Conservation (phyloP, 1,139 yeast genomes). For the Hyphopichia pseudoburtonii region DNA sequence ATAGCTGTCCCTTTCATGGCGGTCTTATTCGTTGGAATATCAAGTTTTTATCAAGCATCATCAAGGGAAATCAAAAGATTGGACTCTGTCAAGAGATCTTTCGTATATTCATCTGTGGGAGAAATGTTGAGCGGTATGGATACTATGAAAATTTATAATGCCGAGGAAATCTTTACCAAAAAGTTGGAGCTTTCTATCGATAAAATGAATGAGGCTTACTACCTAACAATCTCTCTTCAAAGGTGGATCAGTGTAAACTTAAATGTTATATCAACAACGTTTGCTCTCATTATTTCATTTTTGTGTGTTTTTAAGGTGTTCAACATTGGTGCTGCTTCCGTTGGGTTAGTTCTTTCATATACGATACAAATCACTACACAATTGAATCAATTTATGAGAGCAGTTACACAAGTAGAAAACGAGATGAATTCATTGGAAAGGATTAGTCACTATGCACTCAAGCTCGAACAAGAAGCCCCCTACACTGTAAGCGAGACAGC, state of each 20-base stretch:
- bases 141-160: slow-evolving; percentile 25
- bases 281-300: slow-evolving; percentile 24
- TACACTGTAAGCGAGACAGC: slow-evolving; percentile 45
- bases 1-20: slow-evolving; percentile 63
- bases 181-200: slow-evolving; percentile 22
- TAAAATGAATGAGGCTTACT: slow-evolving; percentile 28
- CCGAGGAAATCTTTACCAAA: slow-evolving; percentile 17
- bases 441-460: slow-evolving; percentile 24
- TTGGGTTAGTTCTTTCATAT: slow-evolving; percentile 29
- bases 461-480: slow-evolving; percentile 38
- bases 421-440: slow-evolving; percentile 35
- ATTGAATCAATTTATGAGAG: slow-evolving; percentile 26
- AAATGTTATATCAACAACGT: slow-evolving; percentile 21
- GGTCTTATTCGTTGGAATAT: slow-evolving; percentile 46
- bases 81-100: slow-evolving; percentile 37
- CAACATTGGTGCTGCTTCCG: slow-evolving; percentile 26
- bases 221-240: slow-evolving; percentile 24
- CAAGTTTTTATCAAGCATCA: slow-evolving; percentile 54
- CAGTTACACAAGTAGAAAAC: slow-evolving; percentile 30
- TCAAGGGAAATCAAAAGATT: slow-evolving; percentile 44
- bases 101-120: slow-evolving; percentile 27
- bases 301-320: slow-evolving; percentile 26
- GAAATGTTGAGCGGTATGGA: slow-evolving; percentile 29
- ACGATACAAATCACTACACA: slow-evolving; percentile 28
- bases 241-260: slow-evolving; percentile 27